Conservation (phyloP, 139 green algal genomes). For the Chlamydomonas sphaeroides region DNA sequence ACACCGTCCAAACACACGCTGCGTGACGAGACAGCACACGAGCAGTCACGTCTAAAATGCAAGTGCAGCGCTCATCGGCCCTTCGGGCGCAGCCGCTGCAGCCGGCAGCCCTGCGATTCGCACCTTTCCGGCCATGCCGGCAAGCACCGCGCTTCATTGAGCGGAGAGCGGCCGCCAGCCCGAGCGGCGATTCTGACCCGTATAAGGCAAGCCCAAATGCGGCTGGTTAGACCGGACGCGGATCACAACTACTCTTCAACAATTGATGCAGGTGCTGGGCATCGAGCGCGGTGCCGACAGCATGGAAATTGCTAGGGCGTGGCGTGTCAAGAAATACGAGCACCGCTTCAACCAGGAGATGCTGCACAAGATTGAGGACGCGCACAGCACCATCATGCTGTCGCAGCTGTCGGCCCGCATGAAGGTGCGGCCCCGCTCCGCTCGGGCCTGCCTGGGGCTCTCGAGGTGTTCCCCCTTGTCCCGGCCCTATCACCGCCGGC, state of each 20-base stretch:
- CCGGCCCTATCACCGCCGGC: no score
- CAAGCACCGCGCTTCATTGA: not conserved
- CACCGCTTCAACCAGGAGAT: slow-evolving; percentile 39
- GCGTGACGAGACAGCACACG: no score
- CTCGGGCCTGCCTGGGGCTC: no score
- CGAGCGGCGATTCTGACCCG: slow-evolving; percentile 24
- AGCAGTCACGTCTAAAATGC: no score
- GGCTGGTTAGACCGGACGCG: not conserved
- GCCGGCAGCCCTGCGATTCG: no score
- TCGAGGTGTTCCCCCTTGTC: no score
- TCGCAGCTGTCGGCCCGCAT: slow-evolving; percentile 48
- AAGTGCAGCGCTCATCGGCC: no score
- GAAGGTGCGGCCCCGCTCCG: slow-evolving; percentile 46
- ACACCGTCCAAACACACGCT: no score
- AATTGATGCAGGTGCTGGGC: slow-evolving; percentile 52
- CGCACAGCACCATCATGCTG: slow-evolving; percentile 61
- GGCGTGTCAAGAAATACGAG: slow-evolving; percentile 52
- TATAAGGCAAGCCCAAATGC: not conserved
- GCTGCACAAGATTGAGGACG: slow-evolving; percentile 55
- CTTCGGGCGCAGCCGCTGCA: no score
- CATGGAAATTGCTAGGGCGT: slow-evolving; percentile 54
- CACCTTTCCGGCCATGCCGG: slow-evolving; percentile 6
- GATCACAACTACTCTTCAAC: not conserved
- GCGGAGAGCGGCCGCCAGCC: not conserved
- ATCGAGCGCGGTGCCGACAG: slow-evolving; percentile 50